Percentiles rank a stretch among this genome's conserved stretches.
Evolutionary conservation across 148 eudicot genomes (phyloP).

Genomic region (Rhododendron vialii): DNA sequence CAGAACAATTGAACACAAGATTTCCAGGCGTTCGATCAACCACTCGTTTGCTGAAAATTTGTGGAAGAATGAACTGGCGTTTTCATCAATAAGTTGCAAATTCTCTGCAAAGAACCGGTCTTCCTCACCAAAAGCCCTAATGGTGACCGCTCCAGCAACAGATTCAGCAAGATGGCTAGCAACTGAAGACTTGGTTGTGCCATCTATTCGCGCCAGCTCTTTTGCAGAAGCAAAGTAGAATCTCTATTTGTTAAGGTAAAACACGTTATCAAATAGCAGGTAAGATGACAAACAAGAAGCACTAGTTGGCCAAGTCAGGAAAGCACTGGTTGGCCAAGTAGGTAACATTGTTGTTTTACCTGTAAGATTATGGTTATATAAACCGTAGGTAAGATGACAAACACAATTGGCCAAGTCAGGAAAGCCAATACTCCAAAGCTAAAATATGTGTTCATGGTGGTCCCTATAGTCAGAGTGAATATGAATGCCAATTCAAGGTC

Average conservation of each 20-base stretch:
- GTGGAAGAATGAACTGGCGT: constrained; percentile 46
- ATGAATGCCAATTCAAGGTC: constrained; percentile 46
- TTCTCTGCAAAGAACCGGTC: constrained; percentile 37
- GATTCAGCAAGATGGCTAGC: constrained; percentile 58
- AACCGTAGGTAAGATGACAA: constrained; percentile 40
- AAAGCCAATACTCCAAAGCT: constrained; percentile 39
- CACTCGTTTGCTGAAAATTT: constrained; percentile 51
- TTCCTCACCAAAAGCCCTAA: constrained; percentile 62
- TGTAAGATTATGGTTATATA: constrained; percentile 45
- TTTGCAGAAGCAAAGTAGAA: constrained; percentile 56
- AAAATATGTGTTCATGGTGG: constrained; percentile 35
- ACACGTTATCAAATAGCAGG: background rate
- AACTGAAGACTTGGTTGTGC: constrained; percentile 55
- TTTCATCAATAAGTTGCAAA: constrained; percentile 37
- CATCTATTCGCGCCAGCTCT: constrained; percentile 60
- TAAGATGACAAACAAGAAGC: background rate
- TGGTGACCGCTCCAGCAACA: constrained; percentile 50
- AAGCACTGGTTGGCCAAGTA: no score
- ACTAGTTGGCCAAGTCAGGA: background rate
- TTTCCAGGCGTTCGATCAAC: constrained; percentile 55
- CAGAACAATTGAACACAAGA: constrained; percentile 40
- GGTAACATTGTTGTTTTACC: constrained; percentile 23
- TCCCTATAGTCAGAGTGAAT: constrained; percentile 23
- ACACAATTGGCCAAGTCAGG: constrained; percentile 54
- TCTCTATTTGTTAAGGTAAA: constrained; percentile 24